phyloP scores from a whole-genome alignment of 352 stramenopile species.

The Plasmopara viticola region DNA sequence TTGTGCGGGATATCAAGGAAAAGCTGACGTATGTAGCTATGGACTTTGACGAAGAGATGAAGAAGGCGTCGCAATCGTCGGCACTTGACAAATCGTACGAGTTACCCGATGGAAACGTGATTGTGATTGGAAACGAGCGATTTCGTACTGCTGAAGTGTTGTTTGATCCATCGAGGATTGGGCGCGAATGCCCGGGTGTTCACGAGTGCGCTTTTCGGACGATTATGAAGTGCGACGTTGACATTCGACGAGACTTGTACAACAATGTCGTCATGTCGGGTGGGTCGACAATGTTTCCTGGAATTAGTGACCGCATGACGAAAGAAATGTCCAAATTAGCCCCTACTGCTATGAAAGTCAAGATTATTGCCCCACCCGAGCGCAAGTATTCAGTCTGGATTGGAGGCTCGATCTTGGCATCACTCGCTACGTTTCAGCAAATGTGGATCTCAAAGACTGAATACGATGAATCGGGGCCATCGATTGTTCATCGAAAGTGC shows the following conservation, averaged over 20 bases:
- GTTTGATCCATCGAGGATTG: conserved; percentile 93
- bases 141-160: conserved; percentile 94
- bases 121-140: conserved; percentile 95
- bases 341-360: conserved; percentile 93
- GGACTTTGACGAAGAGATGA: conserved; percentile 94
- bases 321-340: conserved; percentile 90
- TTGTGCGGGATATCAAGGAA: conserved; percentile 96
- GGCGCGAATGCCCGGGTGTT: conserved; percentile 73
- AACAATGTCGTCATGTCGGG: conserved; percentile 95
- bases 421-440: conserved; percentile 96
- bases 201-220: conserved; percentile 76
- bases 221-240: conserved; percentile 89
- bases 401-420: conserved; percentile 94
- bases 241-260: conserved; percentile 92
- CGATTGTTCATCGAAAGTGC: conserved; percentile 96
- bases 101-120: conserved; percentile 96
- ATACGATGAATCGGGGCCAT: conserved; percentile 95
- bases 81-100: conserved; percentile 94
- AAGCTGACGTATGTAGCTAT: conserved; percentile 93
- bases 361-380: conserved; percentile 90
- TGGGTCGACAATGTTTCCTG: conserved; percentile 94
- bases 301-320: conserved; percentile 91
- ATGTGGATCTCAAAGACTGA: conserved; percentile 98
- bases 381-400: conserved; percentile 97
- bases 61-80: conserved; percentile 71